A percentile compares a stretch with the other conserved stretches of the same genome.
Conservation (phyloP, 129 eudicot genomes). For the Tagetes erecta region DNA sequence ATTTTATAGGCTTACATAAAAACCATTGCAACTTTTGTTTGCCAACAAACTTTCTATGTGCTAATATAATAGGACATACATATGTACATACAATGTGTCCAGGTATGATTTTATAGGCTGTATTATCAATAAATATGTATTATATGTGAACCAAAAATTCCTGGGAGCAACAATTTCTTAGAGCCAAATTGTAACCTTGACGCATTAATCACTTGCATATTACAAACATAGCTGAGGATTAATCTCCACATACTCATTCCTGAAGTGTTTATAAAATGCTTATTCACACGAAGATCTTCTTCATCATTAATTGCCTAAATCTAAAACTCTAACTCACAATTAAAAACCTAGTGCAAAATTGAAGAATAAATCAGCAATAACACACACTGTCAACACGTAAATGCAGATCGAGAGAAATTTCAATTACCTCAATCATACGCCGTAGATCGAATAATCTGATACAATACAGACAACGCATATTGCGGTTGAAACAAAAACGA, state of each 20-base stretch:
- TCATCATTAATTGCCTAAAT: not conserved
- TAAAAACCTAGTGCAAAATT: not conserved
- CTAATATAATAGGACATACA: not conserved
- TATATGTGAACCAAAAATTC: not conserved
- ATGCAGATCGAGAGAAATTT: not conserved
- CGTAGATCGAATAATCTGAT: slow-evolving; percentile 5
- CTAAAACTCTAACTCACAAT: not conserved
- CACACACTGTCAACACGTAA: not conserved
- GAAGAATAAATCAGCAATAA: slow-evolving; percentile 1
- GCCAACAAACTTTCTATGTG: not conserved
- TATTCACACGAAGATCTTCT: not conserved
- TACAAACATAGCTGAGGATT: not conserved
- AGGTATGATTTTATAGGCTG: not conserved
- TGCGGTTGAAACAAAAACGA: not conserved
- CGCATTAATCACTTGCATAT: not conserved
- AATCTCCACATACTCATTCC: not conserved
- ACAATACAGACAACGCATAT: not conserved
- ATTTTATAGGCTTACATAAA: not conserved
- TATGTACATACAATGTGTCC: not conserved
- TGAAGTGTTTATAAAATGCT: not conserved
- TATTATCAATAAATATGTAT: not conserved
- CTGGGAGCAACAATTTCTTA: not conserved
- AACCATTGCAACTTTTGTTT: not conserved
- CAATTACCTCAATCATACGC: slow-evolving; percentile 22
- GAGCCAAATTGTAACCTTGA: not conserved